phyloP scores from a whole-genome alignment of 257 asterid genomes.

The Cynanchum wilfordii region DNA sequence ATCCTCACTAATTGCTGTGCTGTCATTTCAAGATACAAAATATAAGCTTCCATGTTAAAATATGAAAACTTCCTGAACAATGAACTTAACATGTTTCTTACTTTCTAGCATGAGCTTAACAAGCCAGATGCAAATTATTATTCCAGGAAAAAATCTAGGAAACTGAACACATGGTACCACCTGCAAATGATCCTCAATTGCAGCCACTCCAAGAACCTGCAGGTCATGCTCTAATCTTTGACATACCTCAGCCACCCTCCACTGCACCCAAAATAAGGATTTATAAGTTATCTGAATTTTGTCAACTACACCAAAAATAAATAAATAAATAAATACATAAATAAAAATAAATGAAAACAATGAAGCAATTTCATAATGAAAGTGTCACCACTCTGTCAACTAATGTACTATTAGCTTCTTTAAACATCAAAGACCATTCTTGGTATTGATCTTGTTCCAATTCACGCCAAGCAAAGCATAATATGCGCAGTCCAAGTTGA shows the following conservation, averaged over 20 bases:
- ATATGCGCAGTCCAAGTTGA: slow-evolving; percentile 89
- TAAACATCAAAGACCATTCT: slow-evolving; percentile 88
- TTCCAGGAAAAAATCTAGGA: slow-evolving; percentile 10
- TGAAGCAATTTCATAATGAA: not conserved
- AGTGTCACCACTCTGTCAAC: slow-evolving; percentile 85
- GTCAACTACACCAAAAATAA: not conserved
- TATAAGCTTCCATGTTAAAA: slow-evolving; percentile 11
- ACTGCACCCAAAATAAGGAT: slow-evolving; percentile 36
- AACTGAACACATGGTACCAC: slow-evolving; percentile 26
- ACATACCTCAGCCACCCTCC: slow-evolving; percentile 98
- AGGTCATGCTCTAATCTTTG: slow-evolving; percentile 83
- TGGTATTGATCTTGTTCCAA: slow-evolving; percentile 71
- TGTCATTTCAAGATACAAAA: slow-evolving; percentile 48
- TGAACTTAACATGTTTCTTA: slow-evolving; percentile 33
- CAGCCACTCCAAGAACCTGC: slow-evolving; percentile 95
- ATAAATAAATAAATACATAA: no score
- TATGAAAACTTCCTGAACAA: slow-evolving; percentile 6
- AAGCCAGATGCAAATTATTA: not conserved
- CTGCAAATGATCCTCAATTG: slow-evolving; percentile 97
- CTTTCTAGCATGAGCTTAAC: slow-evolving; percentile 79
- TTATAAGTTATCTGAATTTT: not conserved
- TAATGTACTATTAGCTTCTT: slow-evolving; percentile 90
- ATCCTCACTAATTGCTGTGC: slow-evolving; percentile 99
- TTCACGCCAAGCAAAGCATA: slow-evolving; percentile 97
- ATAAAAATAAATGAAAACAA: not conserved